Evolutionary conservation across 495 filamentous ascomycete species (phyloP).

Genomic region (Polyplosphaeria fusca): DNA sequence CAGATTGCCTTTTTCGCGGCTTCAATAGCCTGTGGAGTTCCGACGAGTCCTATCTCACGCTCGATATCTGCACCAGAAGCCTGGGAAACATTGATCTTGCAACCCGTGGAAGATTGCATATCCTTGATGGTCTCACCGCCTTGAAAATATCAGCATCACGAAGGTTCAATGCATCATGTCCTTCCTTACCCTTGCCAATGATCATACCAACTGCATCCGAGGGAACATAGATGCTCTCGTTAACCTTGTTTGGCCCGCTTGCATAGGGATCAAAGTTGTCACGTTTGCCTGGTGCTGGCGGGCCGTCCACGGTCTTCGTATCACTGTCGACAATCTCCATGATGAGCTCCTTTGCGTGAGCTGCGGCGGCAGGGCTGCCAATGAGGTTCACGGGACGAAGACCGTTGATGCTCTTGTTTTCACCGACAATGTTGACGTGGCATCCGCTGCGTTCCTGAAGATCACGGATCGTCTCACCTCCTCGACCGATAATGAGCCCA

Average conservation of each 20-base stretch:
- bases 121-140: conserved; percentile 82
- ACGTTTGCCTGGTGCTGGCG: conserved; percentile 30
- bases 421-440: conserved; percentile 84
- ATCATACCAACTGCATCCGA: conserved; percentile 89
- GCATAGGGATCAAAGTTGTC: conserved; percentile 37
- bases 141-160: conserved; percentile 21
- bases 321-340: conserved; percentile 87
- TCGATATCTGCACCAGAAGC: conserved; percentile 67
- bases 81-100: conserved; percentile 84
- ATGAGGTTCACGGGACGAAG: conserved; percentile 82
- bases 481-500: conserved; percentile 78
- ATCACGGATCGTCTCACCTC: conserved; percentile 84
- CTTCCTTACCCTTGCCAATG: conserved; percentile 65
- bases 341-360: conserved; percentile 71
- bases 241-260: conserved; percentile 59
- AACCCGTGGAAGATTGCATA: conserved; percentile 75
- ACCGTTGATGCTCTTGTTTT: conserved; percentile 80
- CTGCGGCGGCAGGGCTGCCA: conserved; percentile 62
- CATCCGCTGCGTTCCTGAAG: conserved; percentile 80
- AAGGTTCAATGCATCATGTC: neutral
- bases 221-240: conserved; percentile 74
- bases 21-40: conserved; percentile 66
- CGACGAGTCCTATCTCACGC: conserved; percentile 76
- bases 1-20: conserved; percentile 73
- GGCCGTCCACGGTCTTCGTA: conserved; percentile 53